These are phyloP conservation scores for Coprinellus micaceus DNA, from an alignment of 768 basidiomycete species.

Conservation along the genomic window DNA sequence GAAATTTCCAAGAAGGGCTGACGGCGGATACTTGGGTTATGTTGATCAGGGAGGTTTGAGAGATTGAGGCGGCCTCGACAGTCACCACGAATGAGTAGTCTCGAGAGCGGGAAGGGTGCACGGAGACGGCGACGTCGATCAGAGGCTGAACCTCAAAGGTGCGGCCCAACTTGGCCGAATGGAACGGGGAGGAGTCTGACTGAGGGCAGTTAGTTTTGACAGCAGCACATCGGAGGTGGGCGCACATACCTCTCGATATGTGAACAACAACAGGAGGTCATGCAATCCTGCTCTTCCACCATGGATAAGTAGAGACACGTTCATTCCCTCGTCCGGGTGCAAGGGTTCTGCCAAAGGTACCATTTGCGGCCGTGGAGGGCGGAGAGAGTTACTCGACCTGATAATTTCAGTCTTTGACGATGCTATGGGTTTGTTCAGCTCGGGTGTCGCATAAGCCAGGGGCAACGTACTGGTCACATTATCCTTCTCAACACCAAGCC, in stretches of 20 bases:
- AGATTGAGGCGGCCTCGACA: constrained; percentile 54
- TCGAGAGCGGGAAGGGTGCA: constrained; percentile 46
- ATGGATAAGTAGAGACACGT: constrained; percentile 10
- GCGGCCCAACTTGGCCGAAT: constrained; percentile 51
- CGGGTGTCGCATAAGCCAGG: not conserved
- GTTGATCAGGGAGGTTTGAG: constrained; percentile 35
- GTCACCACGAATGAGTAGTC: constrained; percentile 51
- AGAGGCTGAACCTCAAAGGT: constrained; percentile 58
- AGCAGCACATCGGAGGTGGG: constrained; percentile 7
- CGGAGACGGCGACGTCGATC: constrained; percentile 48
- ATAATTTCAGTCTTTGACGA: constrained; percentile 9
- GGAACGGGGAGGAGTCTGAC: constrained; percentile 50
- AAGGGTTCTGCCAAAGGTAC: constrained; percentile 8
- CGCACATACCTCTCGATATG: constrained; percentile 56
- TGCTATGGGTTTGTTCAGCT: not conserved
- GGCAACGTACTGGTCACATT: constrained; percentile 14
- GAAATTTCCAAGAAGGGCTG: constrained; percentile 68
- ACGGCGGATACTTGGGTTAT: constrained; percentile 60
- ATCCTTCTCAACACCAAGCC: constrained; percentile 34
- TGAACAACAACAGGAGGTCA: constrained; percentile 10
- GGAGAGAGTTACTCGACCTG: constrained; percentile 12
- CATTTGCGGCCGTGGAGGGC: constrained; percentile 6
- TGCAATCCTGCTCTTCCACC: constrained; percentile 8
- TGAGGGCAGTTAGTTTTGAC: constrained; percentile 26
- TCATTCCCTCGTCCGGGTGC: constrained; percentile 7